Conservation (phyloP, 768 basidiomycete genomes). For the Lentinula aciculospora region DNA sequence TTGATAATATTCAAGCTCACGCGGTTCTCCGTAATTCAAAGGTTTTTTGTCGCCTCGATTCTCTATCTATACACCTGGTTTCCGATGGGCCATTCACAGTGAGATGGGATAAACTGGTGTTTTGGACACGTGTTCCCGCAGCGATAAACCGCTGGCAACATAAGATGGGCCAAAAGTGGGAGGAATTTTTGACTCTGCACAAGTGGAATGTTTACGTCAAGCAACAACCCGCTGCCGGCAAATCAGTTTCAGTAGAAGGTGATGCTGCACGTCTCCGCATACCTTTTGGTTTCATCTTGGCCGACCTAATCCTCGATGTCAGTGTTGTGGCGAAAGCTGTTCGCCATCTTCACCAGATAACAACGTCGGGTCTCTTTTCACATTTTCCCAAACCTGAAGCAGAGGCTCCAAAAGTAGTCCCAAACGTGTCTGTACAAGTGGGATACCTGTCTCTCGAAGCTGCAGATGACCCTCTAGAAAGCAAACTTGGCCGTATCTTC, state of each 20-base stretch:
- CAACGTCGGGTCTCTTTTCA: slow-evolving; percentile 43
- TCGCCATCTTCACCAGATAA: slow-evolving; percentile 61
- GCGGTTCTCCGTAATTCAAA: slow-evolving; percentile 44
- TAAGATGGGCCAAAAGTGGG: slow-evolving; percentile 50
- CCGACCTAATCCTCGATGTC: slow-evolving; percentile 70
- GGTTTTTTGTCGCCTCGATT: slow-evolving; percentile 38
- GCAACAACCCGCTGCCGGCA: slow-evolving; percentile 18
- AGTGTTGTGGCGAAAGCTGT: slow-evolving; percentile 65
- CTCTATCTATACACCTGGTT: slow-evolving; percentile 20
- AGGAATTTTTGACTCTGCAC: slow-evolving; percentile 62
- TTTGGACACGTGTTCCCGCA: slow-evolving; percentile 53
- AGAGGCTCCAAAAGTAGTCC: slow-evolving; percentile 70
- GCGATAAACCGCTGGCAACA: slow-evolving; percentile 29
- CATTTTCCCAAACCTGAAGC: slow-evolving; percentile 57
- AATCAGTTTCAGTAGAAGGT: slow-evolving; percentile 42
- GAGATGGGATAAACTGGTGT: slow-evolving; percentile 35
- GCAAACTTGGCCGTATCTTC: slow-evolving; percentile 68
- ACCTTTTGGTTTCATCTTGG: slow-evolving; percentile 70
- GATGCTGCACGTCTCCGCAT: slow-evolving; percentile 73
- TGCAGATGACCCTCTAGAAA: slow-evolving; percentile 82
- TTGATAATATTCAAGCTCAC: slow-evolving; percentile 42
- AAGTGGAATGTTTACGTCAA: slow-evolving; percentile 39
- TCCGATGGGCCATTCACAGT: slow-evolving; percentile 24
- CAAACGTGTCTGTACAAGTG: slow-evolving; percentile 53
- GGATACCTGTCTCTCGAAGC: slow-evolving; percentile 68